A percentile compares a stretch with the other conserved stretches of the same genome.
These are phyloP conservation scores for Esteya vermicola DNA, from an alignment of 2,329 filamentous ascomycete species.

Conservation along the genomic window DNA sequence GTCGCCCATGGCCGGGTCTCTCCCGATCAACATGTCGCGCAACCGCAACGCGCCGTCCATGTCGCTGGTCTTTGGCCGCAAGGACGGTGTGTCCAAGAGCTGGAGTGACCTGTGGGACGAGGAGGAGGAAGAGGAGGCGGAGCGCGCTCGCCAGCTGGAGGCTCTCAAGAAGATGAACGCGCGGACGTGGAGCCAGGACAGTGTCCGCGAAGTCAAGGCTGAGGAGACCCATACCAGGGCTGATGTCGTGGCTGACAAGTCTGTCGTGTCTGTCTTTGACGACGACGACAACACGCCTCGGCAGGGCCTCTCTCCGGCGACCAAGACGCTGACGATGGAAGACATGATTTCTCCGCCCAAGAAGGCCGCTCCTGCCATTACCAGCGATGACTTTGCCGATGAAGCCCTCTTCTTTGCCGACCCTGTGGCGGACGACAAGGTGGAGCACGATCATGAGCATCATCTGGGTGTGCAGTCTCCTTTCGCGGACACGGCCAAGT, in stretches of 20 bases:
- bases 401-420: slow-evolving; percentile 66
- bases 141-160: slow-evolving; percentile 43
- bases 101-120: slow-evolving; percentile 99
- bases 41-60: slow-evolving; percentile 56
- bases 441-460: neutral
- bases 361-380: slow-evolving; percentile 29
- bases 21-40: slow-evolving; percentile 69
- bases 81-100: slow-evolving; percentile 82
- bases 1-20: slow-evolving; percentile 50
- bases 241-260: neutral
- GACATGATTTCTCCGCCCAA: slow-evolving; percentile 20
- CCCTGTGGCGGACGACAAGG: slow-evolving; percentile 22
- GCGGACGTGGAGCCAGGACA: slow-evolving; percentile 68
- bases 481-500: slow-evolving; percentile 17
- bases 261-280: slow-evolving; percentile 9
- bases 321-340: slow-evolving; percentile 24
- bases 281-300: slow-evolving; percentile 29
- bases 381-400: slow-evolving; percentile 52
- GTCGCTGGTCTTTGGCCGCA: slow-evolving; percentile 66
- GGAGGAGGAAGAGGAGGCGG: slow-evolving; percentile 59
- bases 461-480: slow-evolving; percentile 8
- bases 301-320: slow-evolving; percentile 24
- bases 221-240: no score
- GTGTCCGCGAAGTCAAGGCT: slow-evolving; percentile 21
- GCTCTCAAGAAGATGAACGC: slow-evolving; percentile 54